These are phyloP conservation scores for Pythium chondricola DNA, from an alignment of 352 stramenopile species.

Conservation along the genomic window DNA sequence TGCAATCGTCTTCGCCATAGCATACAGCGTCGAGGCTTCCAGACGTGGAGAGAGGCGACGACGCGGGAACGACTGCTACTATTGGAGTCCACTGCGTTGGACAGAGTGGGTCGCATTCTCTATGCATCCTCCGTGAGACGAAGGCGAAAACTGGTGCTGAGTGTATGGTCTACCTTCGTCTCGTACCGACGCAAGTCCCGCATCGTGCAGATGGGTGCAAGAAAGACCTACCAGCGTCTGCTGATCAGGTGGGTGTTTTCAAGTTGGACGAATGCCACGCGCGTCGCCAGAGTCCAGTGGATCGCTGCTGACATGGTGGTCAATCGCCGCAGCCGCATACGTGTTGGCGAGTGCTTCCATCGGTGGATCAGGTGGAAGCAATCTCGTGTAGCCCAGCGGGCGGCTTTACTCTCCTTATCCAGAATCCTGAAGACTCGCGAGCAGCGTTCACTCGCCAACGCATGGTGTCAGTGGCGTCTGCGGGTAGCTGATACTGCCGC, in stretches of 20 bases:
- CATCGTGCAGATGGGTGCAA: conserved; percentile 1
- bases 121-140: not conserved
- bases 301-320: too few relatives aligned
- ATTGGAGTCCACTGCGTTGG: not conserved
- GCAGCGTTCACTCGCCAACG: not conserved
- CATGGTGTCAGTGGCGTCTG: conserved; percentile 1
- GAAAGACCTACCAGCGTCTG: not conserved
- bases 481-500: too few relatives aligned
- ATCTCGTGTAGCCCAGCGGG: not conserved
- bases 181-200: too few relatives aligned
- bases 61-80: too few relatives aligned
- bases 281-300: too few relatives aligned
- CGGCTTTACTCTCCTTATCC: too few relatives aligned
- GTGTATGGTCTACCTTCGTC: not conserved
- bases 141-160: too few relatives aligned
- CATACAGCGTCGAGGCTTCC: not conserved
- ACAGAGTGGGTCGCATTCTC: conserved; percentile 2
- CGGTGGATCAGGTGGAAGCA: too few relatives aligned
- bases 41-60: not conserved
- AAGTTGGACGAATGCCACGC: too few relatives aligned
- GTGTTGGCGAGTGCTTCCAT: too few relatives aligned
- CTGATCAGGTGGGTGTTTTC: conserved; percentile 1
- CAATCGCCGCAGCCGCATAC: too few relatives aligned
- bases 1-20: not conserved
- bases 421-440: too few relatives aligned